These are phyloP conservation scores for Lachancea kluyveri DNA, from an alignment of 805 yeast species.

Conservation along the genomic window DNA sequence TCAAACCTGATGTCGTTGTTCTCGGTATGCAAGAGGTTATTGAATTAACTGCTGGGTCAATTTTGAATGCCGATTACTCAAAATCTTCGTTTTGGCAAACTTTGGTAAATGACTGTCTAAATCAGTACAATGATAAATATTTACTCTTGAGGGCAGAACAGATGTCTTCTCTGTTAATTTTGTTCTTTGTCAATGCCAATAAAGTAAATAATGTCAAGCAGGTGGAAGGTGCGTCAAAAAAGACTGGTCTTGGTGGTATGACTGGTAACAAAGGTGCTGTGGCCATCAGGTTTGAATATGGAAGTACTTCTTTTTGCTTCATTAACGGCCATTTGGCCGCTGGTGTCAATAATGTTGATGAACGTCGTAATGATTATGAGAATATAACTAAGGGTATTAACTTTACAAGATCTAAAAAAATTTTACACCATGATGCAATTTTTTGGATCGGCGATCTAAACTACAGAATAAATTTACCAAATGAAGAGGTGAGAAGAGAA, in stretches of 20 bases:
- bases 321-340: conserved; percentile 94
- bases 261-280: conserved; percentile 97
- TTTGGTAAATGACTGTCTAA: conserved; percentile 55
- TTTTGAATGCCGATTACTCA: conserved; percentile 77
- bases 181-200: conserved; percentile 54
- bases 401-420: conserved; percentile 69
- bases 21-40: conserved; percentile 92
- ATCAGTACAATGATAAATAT: conserved; percentile 47
- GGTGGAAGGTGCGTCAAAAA: conserved; percentile 91
- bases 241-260: conserved; percentile 95
- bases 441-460: conserved; percentile 95
- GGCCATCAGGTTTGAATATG: conserved; percentile 81
- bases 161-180: conserved; percentile 60
- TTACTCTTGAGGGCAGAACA: conserved; percentile 68
- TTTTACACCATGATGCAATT: conserved; percentile 77
- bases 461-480: conserved; percentile 67
- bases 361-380: conserved; percentile 79
- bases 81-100: conserved; percentile 76
- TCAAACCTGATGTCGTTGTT: conserved; percentile 73
- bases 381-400: conserved; percentile 69
- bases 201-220: conserved; percentile 52
- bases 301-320: conserved; percentile 73
- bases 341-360: conserved; percentile 74
- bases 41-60: conserved; percentile 87
- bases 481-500: conserved; percentile 63